Base-by-base conservation (phyloP, 805 yeast genomes). In the Candida ficus region DNA sequence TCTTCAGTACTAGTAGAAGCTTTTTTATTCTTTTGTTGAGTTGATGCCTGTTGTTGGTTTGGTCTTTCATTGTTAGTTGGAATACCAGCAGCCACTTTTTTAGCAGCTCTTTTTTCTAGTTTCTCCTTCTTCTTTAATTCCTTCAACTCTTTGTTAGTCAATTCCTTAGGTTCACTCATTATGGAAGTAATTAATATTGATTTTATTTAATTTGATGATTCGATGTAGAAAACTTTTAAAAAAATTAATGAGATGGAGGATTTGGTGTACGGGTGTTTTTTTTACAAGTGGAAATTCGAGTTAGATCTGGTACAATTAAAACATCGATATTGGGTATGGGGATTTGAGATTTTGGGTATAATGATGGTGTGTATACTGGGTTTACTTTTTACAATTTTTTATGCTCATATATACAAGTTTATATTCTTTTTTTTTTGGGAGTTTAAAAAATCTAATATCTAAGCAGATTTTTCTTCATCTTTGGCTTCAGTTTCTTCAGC, bases 81-180 rank as follows among this genome's bases (percentile, higher is more conserved):
- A 33, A 78, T 75, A 26, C 83, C 89, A 37, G 68, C 73, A 7
- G 79, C 81, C 49, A 75, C 84, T 57, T 86, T 89, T 48, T 80
- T 78, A 3, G 96, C 95, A 3, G 96, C 93, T 59, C 98, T 73
- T 60, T 87, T 86, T 29, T 93, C 95, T 12, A 93, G 93, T 64
- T 91, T 90, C 56, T 89, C 95, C 53, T 78, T 78, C 68, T 89
- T 90, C 60, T 88, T 86, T 60, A 80, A 67, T 53, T 87, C 96
- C 60, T 90, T 90, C 46, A 87, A 69, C 61, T 90, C 95, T 53
- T 88, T 89, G 49, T 86, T 86, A 9, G 85, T 63, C 33, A 82
- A 60, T 41, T 64, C 62, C 44, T 59, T 59, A 25, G 54, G 57
- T 18, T 43, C 59, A 7, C 38, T 35, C 42, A 35, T 35, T 16